Evolutionary conservation across 371 early-diverging fungal genomes (phyloP).

Genomic region (Blakeslea trispora): DNA sequence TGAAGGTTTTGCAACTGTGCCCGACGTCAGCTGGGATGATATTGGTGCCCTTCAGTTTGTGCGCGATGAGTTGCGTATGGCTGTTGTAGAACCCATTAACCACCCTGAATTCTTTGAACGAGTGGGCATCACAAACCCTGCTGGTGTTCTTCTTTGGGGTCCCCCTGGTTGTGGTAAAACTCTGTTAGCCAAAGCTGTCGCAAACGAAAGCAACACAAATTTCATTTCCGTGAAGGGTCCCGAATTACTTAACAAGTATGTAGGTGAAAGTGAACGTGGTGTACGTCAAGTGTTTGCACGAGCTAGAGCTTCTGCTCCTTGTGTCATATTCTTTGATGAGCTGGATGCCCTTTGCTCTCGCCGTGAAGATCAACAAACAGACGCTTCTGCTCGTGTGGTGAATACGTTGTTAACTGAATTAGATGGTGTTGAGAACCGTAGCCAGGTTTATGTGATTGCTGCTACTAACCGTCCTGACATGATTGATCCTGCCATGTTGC

Average conservation of each 20-base stretch:
- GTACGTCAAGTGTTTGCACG: conserved; percentile 97
- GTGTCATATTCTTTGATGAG: conserved; percentile 99
- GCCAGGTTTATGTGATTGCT: conserved; percentile 95
- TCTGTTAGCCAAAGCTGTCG: conserved; percentile 97
- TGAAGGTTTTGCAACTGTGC: conserved; percentile 98
- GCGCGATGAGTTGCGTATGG: conserved; percentile 94
- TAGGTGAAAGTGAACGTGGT: conserved; percentile 99
- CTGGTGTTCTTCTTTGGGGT: conserved; percentile 98
- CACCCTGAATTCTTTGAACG: conserved; percentile 90
- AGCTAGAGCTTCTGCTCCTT: conserved; percentile 95
- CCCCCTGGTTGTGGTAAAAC: conserved; percentile 99
- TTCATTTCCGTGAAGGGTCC: conserved; percentile 99
- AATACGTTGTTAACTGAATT: conserved; percentile 98
- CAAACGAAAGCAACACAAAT: conserved; percentile 96
- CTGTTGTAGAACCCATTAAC: conserved; percentile 95
- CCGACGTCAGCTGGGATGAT: conserved; percentile 94
- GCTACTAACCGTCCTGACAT: conserved; percentile 99
- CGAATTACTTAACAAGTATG: conserved; percentile 99
- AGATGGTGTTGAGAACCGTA: conserved; percentile 95
- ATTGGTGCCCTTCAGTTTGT: conserved; percentile 90
- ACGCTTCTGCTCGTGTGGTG: conserved; percentile 94
- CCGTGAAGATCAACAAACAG: conserved; percentile 83
- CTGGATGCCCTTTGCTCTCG: conserved; percentile 94
- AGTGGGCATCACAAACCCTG: conserved; percentile 92
- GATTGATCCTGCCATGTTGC: conserved; percentile 98